Evolutionary conservation across 768 basidiomycete genomes (phyloP).

Genomic region (Sarcomyxa edulis): DNA sequence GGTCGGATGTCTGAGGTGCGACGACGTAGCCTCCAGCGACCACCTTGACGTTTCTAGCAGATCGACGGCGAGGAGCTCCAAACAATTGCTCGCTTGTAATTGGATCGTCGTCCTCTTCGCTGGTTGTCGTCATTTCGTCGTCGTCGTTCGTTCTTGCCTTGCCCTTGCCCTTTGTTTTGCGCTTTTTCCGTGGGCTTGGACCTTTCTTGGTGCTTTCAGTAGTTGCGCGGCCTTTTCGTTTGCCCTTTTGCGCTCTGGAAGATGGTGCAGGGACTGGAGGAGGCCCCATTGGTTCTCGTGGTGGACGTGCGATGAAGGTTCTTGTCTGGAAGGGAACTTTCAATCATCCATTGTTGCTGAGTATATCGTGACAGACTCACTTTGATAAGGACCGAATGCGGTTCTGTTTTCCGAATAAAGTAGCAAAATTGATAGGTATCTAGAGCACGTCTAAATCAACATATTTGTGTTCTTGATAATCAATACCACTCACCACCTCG

Average conservation of each 20-base stretch:
- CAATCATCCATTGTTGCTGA: neutral
- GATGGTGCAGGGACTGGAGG: conserved; percentile 4
- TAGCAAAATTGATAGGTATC: conserved; percentile 90
- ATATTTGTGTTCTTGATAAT: conserved; percentile 2
- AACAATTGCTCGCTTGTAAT: conserved; percentile 14
- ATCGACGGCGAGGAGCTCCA: conserved; percentile 20
- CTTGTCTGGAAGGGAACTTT: conserved; percentile 28
- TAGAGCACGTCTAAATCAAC: conserved; percentile 21
- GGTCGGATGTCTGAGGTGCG: neutral
- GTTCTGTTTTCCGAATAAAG: conserved; percentile 78
- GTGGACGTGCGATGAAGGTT: conserved; percentile 27
- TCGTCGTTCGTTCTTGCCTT: conserved; percentile 18
- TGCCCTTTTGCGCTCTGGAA: conserved; percentile 9
- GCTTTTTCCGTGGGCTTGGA: conserved; percentile 4
- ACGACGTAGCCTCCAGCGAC: conserved; percentile 14
- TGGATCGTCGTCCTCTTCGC: conserved; percentile 16
- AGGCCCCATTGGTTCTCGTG: conserved; percentile 8
- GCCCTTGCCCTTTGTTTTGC: conserved; percentile 34
- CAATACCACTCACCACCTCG: conserved; percentile 58
- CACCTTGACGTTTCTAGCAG: conserved; percentile 23
- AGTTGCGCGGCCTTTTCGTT: conserved; percentile 9
- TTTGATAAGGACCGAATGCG: conserved; percentile 80
- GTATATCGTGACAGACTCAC: conserved; percentile 26
- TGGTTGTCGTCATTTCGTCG: conserved; percentile 15
- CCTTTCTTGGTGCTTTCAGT: neutral